Evolutionary conservation across 352 stramenopile species (phyloP).

Genomic region (Globisporangium lucens): DNA sequence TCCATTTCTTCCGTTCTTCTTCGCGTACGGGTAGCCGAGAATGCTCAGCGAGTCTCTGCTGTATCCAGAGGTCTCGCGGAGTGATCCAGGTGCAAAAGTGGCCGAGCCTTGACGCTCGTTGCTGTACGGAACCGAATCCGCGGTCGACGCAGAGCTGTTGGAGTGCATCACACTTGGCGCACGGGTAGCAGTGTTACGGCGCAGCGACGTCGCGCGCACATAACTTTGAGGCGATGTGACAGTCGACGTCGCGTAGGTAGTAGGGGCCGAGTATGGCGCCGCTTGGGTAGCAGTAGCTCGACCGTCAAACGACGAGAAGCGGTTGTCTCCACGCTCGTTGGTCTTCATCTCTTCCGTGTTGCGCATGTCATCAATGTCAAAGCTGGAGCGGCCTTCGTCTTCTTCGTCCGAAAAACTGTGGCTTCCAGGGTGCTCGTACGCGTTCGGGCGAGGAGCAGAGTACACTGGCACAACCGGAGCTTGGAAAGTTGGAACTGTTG

Average conservation of each 20-base stretch:
- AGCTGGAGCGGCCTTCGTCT: constrained; percentile 60
- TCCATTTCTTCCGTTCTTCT: constrained; percentile 63
- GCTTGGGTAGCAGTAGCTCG: constrained; percentile 19
- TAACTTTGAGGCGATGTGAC: constrained; percentile 79
- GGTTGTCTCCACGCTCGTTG: constrained; percentile 31
- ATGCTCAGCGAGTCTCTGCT: constrained; percentile 76
- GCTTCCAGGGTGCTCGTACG: constrained; percentile 27
- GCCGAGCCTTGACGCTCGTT: constrained; percentile 11
- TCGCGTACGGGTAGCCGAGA: constrained; percentile 80
- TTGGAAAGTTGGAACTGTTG: constrained; percentile 15
- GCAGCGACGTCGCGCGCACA: constrained; percentile 63
- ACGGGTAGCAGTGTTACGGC: constrained; percentile 36
- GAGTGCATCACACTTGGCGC: constrained; percentile 15
- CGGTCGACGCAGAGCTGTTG: constrained; percentile 25
- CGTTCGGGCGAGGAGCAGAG: constrained; percentile 9
- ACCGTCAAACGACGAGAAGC: constrained; percentile 25
- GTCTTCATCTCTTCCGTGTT: constrained; percentile 47
- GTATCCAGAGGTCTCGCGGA: constrained; percentile 57
- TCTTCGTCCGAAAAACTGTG: constrained; percentile 26
- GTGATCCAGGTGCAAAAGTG: constrained; percentile 27
- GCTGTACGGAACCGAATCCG: constrained; percentile 8
- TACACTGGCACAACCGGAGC: constrained; percentile 30
- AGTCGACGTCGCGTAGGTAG: constrained; percentile 28
- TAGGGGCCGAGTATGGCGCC: constrained; percentile 19
- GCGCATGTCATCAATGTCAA: constrained; percentile 82